A percentile compares a stretch with the other conserved stretches of the same genome.
These are phyloP conservation scores for Tubosaeta sp. DNA, from an alignment of 768 basidiomycete species.

Conservation along the genomic window DNA sequence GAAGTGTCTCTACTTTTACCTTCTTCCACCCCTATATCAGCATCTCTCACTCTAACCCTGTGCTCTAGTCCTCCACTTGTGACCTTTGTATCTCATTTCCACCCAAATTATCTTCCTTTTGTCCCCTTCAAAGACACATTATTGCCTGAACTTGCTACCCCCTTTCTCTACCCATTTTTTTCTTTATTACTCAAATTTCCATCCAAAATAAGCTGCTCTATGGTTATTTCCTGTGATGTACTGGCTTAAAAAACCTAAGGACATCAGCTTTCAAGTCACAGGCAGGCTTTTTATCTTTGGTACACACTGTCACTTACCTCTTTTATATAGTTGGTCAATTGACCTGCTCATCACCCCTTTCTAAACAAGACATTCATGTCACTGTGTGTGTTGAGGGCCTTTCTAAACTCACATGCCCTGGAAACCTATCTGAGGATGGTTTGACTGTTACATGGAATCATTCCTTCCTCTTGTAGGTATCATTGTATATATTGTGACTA, in stretches of 20 bases:
- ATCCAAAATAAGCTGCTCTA: no score
- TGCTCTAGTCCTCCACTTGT: no score
- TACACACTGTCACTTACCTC: background rate
- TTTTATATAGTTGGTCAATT: background rate
- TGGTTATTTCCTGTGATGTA: no score
- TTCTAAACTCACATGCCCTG: background rate
- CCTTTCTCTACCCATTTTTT: no score
- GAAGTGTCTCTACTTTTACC: no score
- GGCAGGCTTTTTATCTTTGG: background rate
- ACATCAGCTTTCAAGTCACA: background rate
- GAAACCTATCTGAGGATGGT: background rate
- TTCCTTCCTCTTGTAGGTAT: background rate
- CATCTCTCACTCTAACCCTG: no score
- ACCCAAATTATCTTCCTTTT: no score
- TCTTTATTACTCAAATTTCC: no score
- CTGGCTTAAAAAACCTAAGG: background rate
- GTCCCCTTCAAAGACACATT: no score
- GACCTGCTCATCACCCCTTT: background rate
- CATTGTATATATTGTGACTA: background rate
- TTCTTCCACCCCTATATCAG: no score
- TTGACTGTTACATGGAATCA: background rate
- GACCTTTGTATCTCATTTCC: no score
- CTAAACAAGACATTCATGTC: background rate
- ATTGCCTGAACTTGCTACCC: no score
- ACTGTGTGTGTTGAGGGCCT: background rate